Conservation (phyloP, 2,329 filamentous ascomycete species). For the Fusarium camptoceras region DNA sequence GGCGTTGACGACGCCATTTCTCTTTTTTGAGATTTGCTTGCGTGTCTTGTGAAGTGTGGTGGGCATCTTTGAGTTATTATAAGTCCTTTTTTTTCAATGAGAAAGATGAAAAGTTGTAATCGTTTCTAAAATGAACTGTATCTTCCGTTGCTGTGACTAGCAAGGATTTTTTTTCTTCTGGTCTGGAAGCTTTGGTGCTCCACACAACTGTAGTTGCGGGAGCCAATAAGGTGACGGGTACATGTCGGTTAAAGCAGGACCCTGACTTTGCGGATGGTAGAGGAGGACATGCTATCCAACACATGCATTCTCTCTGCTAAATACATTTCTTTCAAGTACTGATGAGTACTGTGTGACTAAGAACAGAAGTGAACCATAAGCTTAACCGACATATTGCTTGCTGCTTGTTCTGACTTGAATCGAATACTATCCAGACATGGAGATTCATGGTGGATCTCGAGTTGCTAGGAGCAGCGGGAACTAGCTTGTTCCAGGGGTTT, state of each 20-base stretch:
- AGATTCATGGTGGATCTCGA: slow-evolving; percentile 23
- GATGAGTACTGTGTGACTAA: neutral
- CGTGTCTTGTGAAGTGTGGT: slow-evolving; percentile 83
- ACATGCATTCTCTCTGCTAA: no score
- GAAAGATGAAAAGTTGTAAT: slow-evolving; percentile 9
- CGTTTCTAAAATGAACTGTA: slow-evolving; percentile 15
- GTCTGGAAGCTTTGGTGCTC: slow-evolving; percentile 25
- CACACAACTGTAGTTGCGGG: slow-evolving; percentile 22
- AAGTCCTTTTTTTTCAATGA: neutral
- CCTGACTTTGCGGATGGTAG: neutral
- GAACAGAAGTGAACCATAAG: neutral
- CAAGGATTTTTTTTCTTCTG: slow-evolving; percentile 39
- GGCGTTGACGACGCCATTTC: slow-evolving; percentile 75
- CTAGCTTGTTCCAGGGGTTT: slow-evolving; percentile 29
- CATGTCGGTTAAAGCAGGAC: slow-evolving; percentile 31
- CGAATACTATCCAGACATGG: neutral
- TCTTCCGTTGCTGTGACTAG: slow-evolving; percentile 3
- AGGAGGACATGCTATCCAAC: neutral
- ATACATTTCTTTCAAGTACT: neutral
- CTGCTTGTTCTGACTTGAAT: neutral
- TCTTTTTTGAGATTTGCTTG: slow-evolving; percentile 92
- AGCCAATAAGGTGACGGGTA: slow-evolving; percentile 24
- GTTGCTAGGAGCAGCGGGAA: slow-evolving; percentile 41
- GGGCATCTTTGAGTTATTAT: slow-evolving; percentile 68
- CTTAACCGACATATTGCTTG: neutral